Conservation (phyloP, 331 rosid species). For the Rhamnella rubrinervis region DNA sequence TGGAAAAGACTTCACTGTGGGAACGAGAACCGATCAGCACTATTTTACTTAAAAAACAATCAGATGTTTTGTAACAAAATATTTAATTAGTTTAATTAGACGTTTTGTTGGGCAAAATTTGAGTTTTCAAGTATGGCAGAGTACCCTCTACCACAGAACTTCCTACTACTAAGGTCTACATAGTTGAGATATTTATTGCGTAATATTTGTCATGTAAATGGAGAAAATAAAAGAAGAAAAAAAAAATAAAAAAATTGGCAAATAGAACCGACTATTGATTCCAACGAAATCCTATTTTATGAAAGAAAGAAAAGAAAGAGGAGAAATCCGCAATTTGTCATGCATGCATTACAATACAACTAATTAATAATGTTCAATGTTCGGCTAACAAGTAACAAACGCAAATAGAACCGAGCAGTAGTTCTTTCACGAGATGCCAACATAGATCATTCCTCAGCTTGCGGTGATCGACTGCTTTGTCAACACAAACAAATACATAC, state of each 20-base stretch:
- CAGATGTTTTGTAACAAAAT: no score
- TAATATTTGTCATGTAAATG: not conserved
- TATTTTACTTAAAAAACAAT: no score
- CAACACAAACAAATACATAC: not conserved
- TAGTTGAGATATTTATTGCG: not conserved
- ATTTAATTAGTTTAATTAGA: no score
- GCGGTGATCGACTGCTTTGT: conserved; percentile 69
- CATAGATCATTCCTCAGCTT: conserved; percentile 66
- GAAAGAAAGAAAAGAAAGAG: no score
- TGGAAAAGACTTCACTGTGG: no score
- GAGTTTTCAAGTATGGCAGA: not conserved
- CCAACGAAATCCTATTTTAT: no score
- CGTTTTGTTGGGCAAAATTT: no score
- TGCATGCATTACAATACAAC: conserved; percentile 11
- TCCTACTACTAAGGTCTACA: conserved; percentile 4
- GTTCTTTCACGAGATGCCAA: conserved; percentile 18
- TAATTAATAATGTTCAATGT: conserved; percentile 13
- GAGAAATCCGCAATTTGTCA: no score
- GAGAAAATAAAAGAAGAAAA: no score
- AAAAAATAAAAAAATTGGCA: no score
- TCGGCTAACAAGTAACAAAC: conserved; percentile 16
- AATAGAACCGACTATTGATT: no score
- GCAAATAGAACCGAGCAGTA: not conserved
- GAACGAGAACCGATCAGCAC: no score
- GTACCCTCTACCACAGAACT: not conserved